Evolutionary conservation across 2,329 filamentous ascomycete genomes (phyloP).

Genomic region (Venturia nashicola): DNA sequence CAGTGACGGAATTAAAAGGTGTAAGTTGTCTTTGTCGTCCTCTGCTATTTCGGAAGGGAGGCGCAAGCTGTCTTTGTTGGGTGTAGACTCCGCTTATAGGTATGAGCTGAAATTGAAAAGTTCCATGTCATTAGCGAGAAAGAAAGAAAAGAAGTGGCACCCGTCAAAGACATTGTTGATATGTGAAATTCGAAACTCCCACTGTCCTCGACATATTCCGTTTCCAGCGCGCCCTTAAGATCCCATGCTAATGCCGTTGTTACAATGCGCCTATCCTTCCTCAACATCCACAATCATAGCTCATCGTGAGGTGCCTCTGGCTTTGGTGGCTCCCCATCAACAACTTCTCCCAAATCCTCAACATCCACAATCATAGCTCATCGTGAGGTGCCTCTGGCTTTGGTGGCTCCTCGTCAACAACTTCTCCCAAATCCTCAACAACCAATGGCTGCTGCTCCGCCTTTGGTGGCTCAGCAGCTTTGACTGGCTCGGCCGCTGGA

Average conservation of each 20-base stretch:
- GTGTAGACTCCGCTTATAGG: neutral
- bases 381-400: conserved; percentile 1
- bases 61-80: neutral
- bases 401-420: neutral
- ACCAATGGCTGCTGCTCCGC: neutral
- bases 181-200: neutral
- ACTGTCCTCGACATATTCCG: neutral
- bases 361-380: neutral
- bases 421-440: neutral
- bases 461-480: conserved; percentile 1
- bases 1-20: neutral
- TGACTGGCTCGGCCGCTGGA: neutral
- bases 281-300: neutral
- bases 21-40: neutral
- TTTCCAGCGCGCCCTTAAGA: neutral
- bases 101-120: neutral
- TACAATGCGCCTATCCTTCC: neutral
- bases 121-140: neutral
- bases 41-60: neutral
- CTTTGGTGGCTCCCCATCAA: neutral
- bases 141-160: neutral
- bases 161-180: neutral
- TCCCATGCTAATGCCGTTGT: neutral
- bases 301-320: neutral
- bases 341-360: neutral